Percentiles rank a stretch among this genome's conserved stretches.
phyloP scores from a whole-genome alignment of 2,329 filamentous ascomycete genomes.

The Trichocomaceae sp. region DNA sequence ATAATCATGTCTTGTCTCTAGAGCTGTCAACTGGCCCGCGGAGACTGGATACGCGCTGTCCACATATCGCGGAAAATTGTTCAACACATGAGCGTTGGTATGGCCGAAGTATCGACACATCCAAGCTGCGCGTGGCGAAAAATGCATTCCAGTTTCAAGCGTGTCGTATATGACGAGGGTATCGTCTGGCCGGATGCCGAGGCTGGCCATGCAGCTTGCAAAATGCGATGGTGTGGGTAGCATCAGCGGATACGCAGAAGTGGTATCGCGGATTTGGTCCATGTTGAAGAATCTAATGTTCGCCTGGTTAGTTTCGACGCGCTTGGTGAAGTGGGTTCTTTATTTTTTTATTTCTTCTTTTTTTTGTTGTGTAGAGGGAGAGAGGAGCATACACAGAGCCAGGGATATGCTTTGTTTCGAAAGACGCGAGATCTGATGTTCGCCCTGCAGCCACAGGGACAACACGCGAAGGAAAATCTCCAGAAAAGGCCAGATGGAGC shows the following conservation, averaged over 20 bases:
- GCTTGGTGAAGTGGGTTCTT: not conserved
- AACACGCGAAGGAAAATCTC: too few species aligned
- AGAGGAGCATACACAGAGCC: constrained; percentile 17
- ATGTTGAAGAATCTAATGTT: constrained; percentile 25
- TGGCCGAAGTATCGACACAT: constrained; percentile 24
- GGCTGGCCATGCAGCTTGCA: constrained; percentile 15
- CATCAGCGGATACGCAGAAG: constrained; percentile 25
- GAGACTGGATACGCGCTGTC: constrained; percentile 17
- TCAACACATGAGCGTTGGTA: constrained; percentile 22
- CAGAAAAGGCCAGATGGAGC: too few species aligned
- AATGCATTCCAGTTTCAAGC: constrained; percentile 24
- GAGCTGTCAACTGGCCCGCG: not conserved
- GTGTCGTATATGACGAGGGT: constrained; percentile 27
- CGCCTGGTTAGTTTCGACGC: not conserved
- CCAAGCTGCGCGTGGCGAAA: constrained; percentile 25
- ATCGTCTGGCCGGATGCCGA: constrained; percentile 20
- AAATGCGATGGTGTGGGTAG: constrained; percentile 22
- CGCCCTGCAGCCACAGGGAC: constrained; percentile 20
- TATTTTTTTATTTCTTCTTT: not conserved
- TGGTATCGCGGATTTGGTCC: constrained; percentile 19
- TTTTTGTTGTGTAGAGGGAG: too few species aligned
- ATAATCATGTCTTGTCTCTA: too few species aligned
- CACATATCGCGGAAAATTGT: constrained; percentile 24
- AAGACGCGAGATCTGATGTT: constrained; percentile 13
- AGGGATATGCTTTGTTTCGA: constrained; percentile 19